Evolutionary conservation across 2,329 filamentous ascomycete species (phyloP).

Genomic region (Fusarium brachygibbosum): DNA sequence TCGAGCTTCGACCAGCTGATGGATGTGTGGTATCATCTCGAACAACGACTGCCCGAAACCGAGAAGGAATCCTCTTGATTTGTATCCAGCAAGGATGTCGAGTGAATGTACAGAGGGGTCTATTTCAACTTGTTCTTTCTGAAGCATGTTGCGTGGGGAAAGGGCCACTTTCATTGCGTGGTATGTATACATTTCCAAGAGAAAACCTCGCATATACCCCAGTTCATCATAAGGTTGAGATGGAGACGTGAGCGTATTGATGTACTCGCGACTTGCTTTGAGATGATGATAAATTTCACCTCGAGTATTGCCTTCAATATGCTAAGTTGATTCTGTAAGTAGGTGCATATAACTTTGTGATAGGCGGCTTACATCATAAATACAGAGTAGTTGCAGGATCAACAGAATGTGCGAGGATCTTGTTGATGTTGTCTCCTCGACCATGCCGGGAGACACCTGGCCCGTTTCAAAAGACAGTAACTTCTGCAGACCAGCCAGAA

Average conservation of each 20-base stretch:
- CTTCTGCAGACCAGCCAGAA: not conserved
- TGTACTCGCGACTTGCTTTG: constrained; percentile 8
- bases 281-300: constrained; percentile 6
- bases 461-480: not conserved
- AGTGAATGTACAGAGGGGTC: constrained; percentile 1
- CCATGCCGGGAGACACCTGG: not conserved
- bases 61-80: not conserved
- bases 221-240: not conserved
- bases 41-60: constrained; percentile 4
- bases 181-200: constrained; percentile 13
- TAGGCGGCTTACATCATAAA: constrained; percentile 8
- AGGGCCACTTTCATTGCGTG: constrained; percentile 9
- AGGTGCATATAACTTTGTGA: rapidly evolving
- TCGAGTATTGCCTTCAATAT: not conserved
- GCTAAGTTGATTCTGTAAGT: not conserved
- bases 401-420: not conserved
- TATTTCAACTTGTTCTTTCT: not conserved
- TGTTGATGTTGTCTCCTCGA: not conserved
- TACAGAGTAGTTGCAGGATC: constrained; percentile 4
- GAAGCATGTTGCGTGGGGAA: not conserved
- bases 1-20: constrained; percentile 5
- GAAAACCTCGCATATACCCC: not conserved
- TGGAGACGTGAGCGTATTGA: not conserved
- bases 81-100: not conserved
- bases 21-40: constrained; percentile 10